Conservation (phyloP, 352 stramenopile species). For the Pythium plurisporium region DNA sequence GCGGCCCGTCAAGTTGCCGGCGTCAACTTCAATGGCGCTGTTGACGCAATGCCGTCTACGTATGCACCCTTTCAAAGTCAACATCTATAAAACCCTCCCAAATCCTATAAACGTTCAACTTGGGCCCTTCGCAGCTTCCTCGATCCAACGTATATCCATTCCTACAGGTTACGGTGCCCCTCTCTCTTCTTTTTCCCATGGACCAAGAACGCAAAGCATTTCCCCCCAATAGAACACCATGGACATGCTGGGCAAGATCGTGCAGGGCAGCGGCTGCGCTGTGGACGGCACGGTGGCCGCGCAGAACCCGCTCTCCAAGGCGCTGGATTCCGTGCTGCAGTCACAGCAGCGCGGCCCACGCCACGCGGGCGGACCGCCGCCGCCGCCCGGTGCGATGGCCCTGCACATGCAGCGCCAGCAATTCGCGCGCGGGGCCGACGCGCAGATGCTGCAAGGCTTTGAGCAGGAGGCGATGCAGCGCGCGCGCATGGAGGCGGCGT, state of each 20-base stretch:
- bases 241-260: conserved; percentile 82
- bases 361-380: conserved; percentile 27
- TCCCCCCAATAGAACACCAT: conserved; percentile 25
- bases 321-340: conserved; percentile 72
- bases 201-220: neutral
- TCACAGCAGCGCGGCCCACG: conserved; percentile 34
- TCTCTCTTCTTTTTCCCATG: neutral
- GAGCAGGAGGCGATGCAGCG: conserved; percentile 63
- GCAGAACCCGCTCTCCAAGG: conserved; percentile 80
- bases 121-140: neutral
- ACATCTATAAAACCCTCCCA: conserved; percentile 15
- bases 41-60: conserved; percentile 22
- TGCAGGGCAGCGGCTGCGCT: conserved; percentile 71
- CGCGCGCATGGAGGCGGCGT: conserved; percentile 64
- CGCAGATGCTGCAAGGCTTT: conserved; percentile 54
- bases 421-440: conserved; percentile 41
- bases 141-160: conserved; percentile 12
- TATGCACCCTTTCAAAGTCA: conserved; percentile 20
- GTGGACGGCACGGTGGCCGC: conserved; percentile 80
- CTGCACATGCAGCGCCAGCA: conserved; percentile 76
- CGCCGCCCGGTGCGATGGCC: conserved; percentile 38
- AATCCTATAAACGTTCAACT: conserved; percentile 12
- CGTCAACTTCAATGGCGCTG: conserved; percentile 21
- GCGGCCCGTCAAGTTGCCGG: too few relatives aligned
- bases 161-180: neutral